Base-by-base conservation (phyloP, 1,139 yeast species). In the Pichia sp. region DNA sequence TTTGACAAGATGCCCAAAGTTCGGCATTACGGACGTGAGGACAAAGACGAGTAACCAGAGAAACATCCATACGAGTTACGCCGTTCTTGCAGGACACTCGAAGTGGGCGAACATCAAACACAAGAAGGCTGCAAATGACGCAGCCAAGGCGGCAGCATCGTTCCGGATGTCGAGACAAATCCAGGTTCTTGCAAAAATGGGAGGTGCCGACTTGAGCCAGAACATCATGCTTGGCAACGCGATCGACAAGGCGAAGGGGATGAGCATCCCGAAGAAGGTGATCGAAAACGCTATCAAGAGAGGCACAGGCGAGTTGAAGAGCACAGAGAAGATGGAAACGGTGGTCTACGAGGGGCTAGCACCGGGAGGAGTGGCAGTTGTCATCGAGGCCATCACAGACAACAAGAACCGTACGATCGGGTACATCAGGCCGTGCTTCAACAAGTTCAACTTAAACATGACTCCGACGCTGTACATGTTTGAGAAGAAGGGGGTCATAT, bases 61-160 rank as follows among this genome's bases (percentile, higher is more conserved):
- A 36, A 31, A n/a, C 3, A 26, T 55, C 16, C 55, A 51, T 39
- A 49, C 61, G 16, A 46, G 59, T 22, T 8, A 54, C 1, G 6
- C 47, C 0, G 28, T 50, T 4, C 50, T 58, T 7, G 81, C 85
- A 0, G 96, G 99, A 0, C 99, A 93, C 68, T 85, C 88, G 42
- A 93, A 91, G 69, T 93, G 99, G 99, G 88, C 95, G 44, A 89
- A 88, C 50, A 93, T 93, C 59, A 85, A 90, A 64, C 97, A 90
- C 64, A 95, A 88, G 66, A 93, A 93, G 70, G 96, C 96, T 52
- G 88, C 89, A 59, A 89, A 90, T 64, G 99, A 93, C 69, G 88
- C 91, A 16, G 82, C 79, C 56, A 80, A 81, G 63, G 83, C 89
- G 53, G 79, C 82, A 54, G 75, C 82, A 48, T 84, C 91, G 9